Conservation (phyloP, 495 filamentous ascomycete species). For the Penicillium soppii region DNA sequence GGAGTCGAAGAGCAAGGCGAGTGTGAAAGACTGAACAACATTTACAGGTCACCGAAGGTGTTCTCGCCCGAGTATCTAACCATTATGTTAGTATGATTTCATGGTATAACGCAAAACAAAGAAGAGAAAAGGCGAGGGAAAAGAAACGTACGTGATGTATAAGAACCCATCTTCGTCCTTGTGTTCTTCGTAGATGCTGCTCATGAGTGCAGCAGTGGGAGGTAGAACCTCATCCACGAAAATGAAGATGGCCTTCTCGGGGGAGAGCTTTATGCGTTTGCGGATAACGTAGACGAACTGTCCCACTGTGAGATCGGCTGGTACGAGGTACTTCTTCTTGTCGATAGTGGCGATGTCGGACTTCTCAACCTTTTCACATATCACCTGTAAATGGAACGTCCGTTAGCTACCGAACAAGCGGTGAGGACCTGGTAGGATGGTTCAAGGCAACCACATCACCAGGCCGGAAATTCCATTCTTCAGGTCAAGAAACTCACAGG, state of each 20-base stretch:
- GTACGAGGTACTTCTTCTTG: conserved; percentile 99
- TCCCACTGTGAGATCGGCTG: conserved; percentile 95
- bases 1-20: not conserved
- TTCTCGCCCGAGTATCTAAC: conserved; percentile 97
- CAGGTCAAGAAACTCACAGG: conserved; percentile 64
- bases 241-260: conserved; percentile 99
- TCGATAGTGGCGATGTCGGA: conserved; percentile 99
- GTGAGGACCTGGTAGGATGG: conserved; percentile 25
- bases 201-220: conserved; percentile 97
- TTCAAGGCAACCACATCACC: not conserved
- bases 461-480: not conserved
- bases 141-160: conserved; percentile 57
- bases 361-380: conserved; percentile 99
- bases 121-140: not conserved
- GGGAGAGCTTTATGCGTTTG: conserved; percentile 99
- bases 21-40: conserved; percentile 15
- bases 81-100: conserved; percentile 31
- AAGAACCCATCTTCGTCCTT: conserved; percentile 67
- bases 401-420: conserved; percentile 42
- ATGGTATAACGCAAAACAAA: too few species aligned
- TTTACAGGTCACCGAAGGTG: conserved; percentile 75
- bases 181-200: conserved; percentile 99
- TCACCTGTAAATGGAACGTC: conserved; percentile 61
- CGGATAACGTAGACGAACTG: conserved; percentile 99
- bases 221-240: conserved; percentile 99